Evolutionary conservation across 441 rosid species (phyloP).

Genomic region (Erodium moschatum): DNA sequence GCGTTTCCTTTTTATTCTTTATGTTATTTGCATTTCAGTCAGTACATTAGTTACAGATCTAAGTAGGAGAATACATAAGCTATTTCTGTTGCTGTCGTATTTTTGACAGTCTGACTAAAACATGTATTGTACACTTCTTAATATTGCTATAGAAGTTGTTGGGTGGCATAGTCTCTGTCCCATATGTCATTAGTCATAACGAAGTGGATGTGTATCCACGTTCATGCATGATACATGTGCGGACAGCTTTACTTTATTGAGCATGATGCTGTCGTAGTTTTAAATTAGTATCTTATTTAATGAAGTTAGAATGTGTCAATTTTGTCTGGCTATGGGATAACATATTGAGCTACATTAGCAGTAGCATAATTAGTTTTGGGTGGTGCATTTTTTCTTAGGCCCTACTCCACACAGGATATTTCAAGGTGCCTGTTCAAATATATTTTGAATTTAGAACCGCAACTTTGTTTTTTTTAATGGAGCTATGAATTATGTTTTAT

Average conservation of each 20-base stretch:
- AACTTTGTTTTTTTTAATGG: not conserved
- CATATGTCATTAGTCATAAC: not conserved
- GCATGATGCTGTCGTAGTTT: not conserved
- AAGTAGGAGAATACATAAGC: no score
- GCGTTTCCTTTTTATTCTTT: no score
- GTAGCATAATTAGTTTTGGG: not conserved
- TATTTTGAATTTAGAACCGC: not conserved
- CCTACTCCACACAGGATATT: not conserved
- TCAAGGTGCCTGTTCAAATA: not conserved
- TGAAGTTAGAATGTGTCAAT: not conserved
- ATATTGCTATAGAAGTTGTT: not conserved
- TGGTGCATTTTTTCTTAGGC: no score
- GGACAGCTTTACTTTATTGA: not conserved
- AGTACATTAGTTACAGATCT: no score
- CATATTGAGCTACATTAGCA: not conserved
- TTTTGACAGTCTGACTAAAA: no score
- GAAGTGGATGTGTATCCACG: not conserved
- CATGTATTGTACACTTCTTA: not conserved
- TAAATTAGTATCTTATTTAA: not conserved
- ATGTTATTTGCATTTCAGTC: no score
- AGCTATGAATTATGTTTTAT: not conserved
- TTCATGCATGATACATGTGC: slow-evolving; percentile 2
- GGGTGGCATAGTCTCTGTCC: slow-evolving; percentile 2
- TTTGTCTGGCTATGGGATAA: not conserved
- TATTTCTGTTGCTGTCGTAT: no score